Evolutionary conservation across 805 yeast species (phyloP), one percentile per base, ranked within the genome.

Genomic region (Candida krabiensis): DNA sequence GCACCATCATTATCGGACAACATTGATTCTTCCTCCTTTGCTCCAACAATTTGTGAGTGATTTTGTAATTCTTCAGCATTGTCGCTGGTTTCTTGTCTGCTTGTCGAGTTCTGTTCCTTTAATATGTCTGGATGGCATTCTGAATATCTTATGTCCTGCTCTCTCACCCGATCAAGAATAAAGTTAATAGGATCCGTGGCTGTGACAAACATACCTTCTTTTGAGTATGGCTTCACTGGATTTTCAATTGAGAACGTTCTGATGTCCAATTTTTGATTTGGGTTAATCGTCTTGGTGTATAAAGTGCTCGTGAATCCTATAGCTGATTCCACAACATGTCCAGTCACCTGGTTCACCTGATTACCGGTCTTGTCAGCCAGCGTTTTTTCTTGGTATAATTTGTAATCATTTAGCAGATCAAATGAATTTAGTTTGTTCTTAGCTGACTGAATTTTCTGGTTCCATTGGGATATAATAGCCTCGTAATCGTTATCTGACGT

Each of bases 401-500:
- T 23, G 64, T 72, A 49, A 52, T 68, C 58, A 52, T 67, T 47
- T 40, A 64, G 44, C 50, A 64, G 25, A 50, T 60, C 58, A 35
- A 71, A 51, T 0, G 70, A 58, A 32, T 69, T 73, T 5, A 73
- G 46, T 30, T 64, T 69, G 16, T 61, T 46, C 35, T 70, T 59
- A 0, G 66, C 63, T 5, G 66, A 59, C 1, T 44, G 15, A 5
- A 73, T 63, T 21, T 59, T 47, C 5, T 56, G 48, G 2, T 50
- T 67, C 73, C 77, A 76, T 16, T 59, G 54, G 4, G 61, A 56
- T 1, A 62, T 46, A 9, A 76, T 66, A 1, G 38, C 40, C n/a
- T 61, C 62, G 45, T 67, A 69, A 2, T 51, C 37, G 6, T 44
- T 21, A 5, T 49, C 49, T 6, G 36, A 13, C 2, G 41, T 30